Evolutionary conservation across 441 rosid genomes (phyloP).

Genomic region (Pelargonium fulgidum): DNA sequence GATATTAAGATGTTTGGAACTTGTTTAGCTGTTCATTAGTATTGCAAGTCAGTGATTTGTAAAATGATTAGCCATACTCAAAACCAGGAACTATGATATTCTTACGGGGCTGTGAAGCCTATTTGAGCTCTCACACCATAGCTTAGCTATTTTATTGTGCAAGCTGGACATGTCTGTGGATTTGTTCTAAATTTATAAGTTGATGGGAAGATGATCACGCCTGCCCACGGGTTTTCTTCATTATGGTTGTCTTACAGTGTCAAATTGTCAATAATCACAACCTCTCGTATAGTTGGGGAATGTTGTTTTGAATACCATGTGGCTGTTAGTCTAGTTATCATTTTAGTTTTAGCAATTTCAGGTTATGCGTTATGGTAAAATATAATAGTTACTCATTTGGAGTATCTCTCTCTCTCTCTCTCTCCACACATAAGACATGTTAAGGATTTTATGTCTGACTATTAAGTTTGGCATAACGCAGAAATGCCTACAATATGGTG

Average conservation of each 20-base stretch:
- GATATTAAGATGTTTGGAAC: not conserved
- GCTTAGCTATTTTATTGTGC: not conserved
- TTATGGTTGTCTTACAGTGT: not conserved
- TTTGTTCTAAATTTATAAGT: not conserved
- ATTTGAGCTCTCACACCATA: not conserved
- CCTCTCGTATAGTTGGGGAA: not conserved
- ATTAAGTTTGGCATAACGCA: slow-evolving; percentile 27
- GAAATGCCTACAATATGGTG: slow-evolving; percentile 98
- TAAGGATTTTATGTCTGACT: not conserved
- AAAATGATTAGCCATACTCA: not conserved
- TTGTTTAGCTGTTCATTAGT: not conserved
- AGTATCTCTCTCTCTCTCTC: not conserved
- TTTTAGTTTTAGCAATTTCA: not conserved
- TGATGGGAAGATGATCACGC: not conserved
- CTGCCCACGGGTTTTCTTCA: not conserved
- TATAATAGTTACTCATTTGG: not conserved
- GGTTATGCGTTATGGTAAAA: not conserved
- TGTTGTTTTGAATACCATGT: not conserved
- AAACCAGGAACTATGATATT: not conserved
- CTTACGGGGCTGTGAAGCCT: not conserved
- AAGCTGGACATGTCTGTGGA: too few relatives aligned
- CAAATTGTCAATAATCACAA: not conserved
- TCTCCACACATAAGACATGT: not conserved
- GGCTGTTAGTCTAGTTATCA: not conserved
- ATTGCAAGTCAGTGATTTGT: not conserved